A percentile compares a stretch with the other conserved stretches of the same genome.
Evolutionary conservation across 2,329 filamentous ascomycete species (phyloP).

Genomic region (Diaporthe humulicola): DNA sequence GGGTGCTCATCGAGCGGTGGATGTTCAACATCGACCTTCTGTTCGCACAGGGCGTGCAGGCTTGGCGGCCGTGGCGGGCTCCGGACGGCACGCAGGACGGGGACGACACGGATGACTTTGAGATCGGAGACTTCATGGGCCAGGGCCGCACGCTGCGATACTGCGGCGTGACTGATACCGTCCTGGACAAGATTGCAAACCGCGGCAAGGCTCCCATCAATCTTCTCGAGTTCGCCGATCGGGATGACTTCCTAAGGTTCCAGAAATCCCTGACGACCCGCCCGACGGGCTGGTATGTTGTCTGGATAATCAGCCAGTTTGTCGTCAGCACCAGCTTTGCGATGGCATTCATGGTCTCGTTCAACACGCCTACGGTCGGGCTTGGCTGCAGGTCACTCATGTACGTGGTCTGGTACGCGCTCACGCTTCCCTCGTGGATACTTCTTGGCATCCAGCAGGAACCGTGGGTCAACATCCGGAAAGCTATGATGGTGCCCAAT

Average conservation of each 20-base stretch:
- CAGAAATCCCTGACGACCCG: constrained; percentile 8
- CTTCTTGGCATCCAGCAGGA: constrained; percentile 4
- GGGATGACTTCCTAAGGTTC: background rate
- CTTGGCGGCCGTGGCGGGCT: background rate
- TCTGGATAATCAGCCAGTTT: constrained; percentile 2
- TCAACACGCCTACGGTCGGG: constrained; percentile 6
- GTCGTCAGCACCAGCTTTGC: constrained; percentile 2
- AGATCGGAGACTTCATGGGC: background rate
- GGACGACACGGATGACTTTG: background rate
- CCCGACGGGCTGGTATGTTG: background rate
- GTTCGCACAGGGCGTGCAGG: background rate
- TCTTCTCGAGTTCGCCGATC: background rate
- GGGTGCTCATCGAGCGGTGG: constrained; percentile 1
- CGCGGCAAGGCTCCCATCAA: background rate
- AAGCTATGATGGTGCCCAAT: constrained; percentile 14
- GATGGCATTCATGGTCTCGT: constrained; percentile 21
- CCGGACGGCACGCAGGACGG: background rate
- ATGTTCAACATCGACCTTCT: constrained; percentile 10
- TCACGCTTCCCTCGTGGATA: constrained; percentile 2
- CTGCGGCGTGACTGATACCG: constrained; percentile 13
- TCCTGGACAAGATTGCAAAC: background rate
- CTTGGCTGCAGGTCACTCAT: background rate
- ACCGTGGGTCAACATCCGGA: constrained; percentile 1
- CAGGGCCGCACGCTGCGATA: background rate
- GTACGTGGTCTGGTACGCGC: constrained; percentile 13